Base-by-base conservation (phyloP, 257 asterid species). In the Nemophila menziesii region DNA sequence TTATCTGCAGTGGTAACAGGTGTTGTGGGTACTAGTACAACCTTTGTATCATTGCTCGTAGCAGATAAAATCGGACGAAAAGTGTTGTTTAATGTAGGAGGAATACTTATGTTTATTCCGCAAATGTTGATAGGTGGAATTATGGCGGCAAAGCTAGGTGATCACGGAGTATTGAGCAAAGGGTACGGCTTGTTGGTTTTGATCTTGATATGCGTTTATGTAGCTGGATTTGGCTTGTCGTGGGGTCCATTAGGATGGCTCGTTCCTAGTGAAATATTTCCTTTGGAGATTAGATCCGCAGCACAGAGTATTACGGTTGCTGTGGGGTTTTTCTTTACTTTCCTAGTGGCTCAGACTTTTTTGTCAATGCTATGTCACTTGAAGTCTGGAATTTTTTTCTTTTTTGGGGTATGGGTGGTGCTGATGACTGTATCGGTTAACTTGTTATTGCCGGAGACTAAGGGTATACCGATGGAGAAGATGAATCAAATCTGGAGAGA, bases 231-330 rank as follows among this genome's bases (percentile, higher is more conserved):
- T 15, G 82, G 80, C 3, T 43, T 73, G 23, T 82, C 92, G 3
- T 82, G 89, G 92, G 87, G 94, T 1, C 89, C 85, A 12, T 39
- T 76, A 23, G 92, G 85, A 14, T 75, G 87, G 92, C 37, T 76
- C n/a, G 58, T 82, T 44, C 72, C 92, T 0, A 75, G 87, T 20
- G 92, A 82, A 45, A 77, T 79, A 1, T 79, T 72, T 12, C 76
- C 84, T 5, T 16, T 79, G 61, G 94, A 76, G 40, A 57, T 75
- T 43, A 36, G 94, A 11, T 75, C 86, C 0, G 75, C 81, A 0
- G 92, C 79, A 7, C 81, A 68, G 47, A 75, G 83, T 29, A 62
- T 82, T 0, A 17, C 64, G 0, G 83, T 82, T 23, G 79, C 67
- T 0, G 75, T 73, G 13, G 73, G 62, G 33, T 65, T 81, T 47